phyloP scores from a whole-genome alignment of 169 alveolate genomes.

The Toxoplasma gondii region DNA sequence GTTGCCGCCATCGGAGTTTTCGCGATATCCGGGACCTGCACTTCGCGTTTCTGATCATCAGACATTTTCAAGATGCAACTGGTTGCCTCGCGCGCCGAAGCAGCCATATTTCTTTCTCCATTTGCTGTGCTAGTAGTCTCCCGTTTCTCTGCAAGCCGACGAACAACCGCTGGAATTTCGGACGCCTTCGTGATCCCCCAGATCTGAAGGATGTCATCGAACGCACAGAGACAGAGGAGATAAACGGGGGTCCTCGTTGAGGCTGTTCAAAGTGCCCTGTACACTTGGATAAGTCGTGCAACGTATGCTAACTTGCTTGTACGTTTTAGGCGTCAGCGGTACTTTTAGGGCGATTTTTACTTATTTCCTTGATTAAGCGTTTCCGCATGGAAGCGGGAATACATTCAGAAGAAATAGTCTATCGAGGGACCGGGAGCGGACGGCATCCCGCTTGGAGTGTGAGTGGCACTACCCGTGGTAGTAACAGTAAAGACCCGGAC shows the following conservation, averaged over 20 bases:
- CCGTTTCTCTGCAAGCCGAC: not conserved
- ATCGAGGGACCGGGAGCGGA: too few species aligned
- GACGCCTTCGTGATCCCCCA: not conserved
- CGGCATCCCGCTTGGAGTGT: too few species aligned
- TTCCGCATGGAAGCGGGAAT: too few species aligned
- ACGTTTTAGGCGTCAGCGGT: too few species aligned
- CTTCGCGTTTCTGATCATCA: slow-evolving; percentile 38
- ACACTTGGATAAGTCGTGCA: too few species aligned
- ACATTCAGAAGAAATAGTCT: too few species aligned
- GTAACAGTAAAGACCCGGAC: too few species aligned
- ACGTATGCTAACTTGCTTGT: too few species aligned
- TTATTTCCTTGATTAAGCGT: too few species aligned
- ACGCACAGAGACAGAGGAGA: not conserved
- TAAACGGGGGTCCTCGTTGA: not conserved
- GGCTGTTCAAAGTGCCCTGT: too few species aligned
- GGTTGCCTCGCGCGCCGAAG: slow-evolving; percentile 1
- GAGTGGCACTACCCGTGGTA: too few species aligned
- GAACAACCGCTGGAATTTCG: not conserved
- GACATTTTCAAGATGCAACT: slow-evolving; percentile 38
- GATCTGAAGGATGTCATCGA: not conserved
- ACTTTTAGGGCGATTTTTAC: too few species aligned
- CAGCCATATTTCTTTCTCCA: not conserved
- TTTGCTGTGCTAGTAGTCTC: not conserved
- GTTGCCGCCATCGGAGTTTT: not conserved
- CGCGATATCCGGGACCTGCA: not conserved